Base-by-base conservation (phyloP, 2,329 filamentous ascomycete genomes). In the Hymenoscyphus scutula region DNA sequence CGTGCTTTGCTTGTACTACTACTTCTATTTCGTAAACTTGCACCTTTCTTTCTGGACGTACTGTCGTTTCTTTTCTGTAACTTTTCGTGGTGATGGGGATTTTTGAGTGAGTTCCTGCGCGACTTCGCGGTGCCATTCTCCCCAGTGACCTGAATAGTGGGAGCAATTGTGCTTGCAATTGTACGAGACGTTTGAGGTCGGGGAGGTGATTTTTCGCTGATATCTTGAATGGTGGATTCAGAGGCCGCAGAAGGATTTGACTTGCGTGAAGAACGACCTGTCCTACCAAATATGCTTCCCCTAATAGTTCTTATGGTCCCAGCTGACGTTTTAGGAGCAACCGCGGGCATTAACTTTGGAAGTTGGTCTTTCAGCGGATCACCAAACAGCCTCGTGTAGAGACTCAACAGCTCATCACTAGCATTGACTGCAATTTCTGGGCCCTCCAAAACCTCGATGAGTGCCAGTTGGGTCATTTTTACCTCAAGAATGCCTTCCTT, bases 401-500 rank as follows among this genome's bases (percentile, higher is more conserved):
- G 80, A 17, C 86, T 86, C 23, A 99, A 79, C 45, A 99, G 81
- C 75, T 97, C 92, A 67, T 91, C 87, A 73, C 90, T 93, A 64
- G 90, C 88, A 73, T 97, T 97, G 58, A 98, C 91, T 19, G 95
- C 94, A 62, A 89, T 85, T 62, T 91, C 88, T 0, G 92, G 87
- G 0, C 92, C 92, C 73, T 97, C 92, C 3, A 91, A 79, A 17
- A 95, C 79, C 76, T 98, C 94, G 3, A 95, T 77, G 23, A 99
- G 82, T 3, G 90, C 84, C 64, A 99, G 80, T 72, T 98, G 93
- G 11, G 94, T 97, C 85, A 98, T 96, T 75, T 96, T 96, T 65
- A 97, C 87, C 75, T 98, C 91, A n/a, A 99, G 77, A 51, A 99
- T 88, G 56, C 86, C 85, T 74, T 93, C 91, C 73, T 92, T 96